phyloP scores from a whole-genome alignment of 1,284 basidiomycete species.

The Marasmius sp. region DNA sequence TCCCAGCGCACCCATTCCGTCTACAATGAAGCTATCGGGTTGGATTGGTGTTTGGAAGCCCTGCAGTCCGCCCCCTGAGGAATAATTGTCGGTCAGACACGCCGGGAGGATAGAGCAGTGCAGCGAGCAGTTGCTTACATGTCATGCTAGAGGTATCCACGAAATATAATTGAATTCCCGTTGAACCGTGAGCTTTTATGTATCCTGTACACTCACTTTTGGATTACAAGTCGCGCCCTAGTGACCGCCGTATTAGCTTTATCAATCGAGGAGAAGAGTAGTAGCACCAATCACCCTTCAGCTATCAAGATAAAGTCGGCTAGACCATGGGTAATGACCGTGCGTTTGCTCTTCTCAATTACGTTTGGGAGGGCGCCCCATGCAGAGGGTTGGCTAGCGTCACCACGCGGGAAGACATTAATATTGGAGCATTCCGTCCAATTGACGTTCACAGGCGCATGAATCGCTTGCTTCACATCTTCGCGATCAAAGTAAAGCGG shows the following conservation, averaged over 20 bases:
- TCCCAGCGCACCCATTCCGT: constrained; percentile 66
- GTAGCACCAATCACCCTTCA: constrained; percentile 49
- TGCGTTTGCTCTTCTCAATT: constrained; percentile 72
- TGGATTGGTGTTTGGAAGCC: constrained; percentile 70
- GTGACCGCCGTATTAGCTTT: background rate
- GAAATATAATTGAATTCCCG: background rate
- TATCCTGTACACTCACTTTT: constrained; percentile 51
- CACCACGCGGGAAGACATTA: constrained; percentile 61
- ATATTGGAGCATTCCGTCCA: constrained; percentile 67
- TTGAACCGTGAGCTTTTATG: background rate
- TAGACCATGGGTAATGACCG: constrained; percentile 71
- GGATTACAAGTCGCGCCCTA: constrained; percentile 61
- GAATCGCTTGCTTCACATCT: constrained; percentile 74
- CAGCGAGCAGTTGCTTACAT: constrained; percentile 39
- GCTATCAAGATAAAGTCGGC: constrained; percentile 72
- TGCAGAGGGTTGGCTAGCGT: constrained; percentile 59
- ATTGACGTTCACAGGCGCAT: constrained; percentile 59
- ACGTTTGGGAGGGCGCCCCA: constrained; percentile 68
- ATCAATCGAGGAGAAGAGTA: background rate
- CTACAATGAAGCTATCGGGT: constrained; percentile 67
- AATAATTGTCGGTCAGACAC: background rate
- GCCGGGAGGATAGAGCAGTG: background rate
- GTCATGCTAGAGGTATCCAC: constrained; percentile 53
- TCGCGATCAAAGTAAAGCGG: constrained; percentile 66
- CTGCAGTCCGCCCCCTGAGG: constrained; percentile 60